Conservation (phyloP, 106 monocot species). For the Dioscorea dumetorum region DNA sequence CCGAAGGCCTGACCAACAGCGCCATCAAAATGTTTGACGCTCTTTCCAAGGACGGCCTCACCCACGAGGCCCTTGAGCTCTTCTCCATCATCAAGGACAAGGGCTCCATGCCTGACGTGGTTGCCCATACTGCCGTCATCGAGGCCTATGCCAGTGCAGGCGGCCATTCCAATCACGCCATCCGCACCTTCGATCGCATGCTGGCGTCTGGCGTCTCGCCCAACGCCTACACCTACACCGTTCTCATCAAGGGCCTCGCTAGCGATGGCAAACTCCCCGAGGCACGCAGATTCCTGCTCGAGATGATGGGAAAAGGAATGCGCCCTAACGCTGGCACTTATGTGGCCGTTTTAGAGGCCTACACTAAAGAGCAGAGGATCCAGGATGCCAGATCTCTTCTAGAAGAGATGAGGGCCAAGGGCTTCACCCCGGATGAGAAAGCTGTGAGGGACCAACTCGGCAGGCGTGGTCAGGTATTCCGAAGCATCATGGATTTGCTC, state of each 20-base stretch:
- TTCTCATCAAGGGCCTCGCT: constrained; percentile 71
- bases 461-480: constrained; percentile 65
- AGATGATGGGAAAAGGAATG: constrained; percentile 85
- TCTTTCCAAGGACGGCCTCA: constrained; percentile 84
- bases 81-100: constrained; percentile 89
- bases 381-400: constrained; percentile 57
- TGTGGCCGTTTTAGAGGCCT: constrained; percentile 66
- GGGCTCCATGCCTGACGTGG: constrained; percentile 89
- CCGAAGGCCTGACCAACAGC: constrained; percentile 69
- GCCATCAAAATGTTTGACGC: constrained; percentile 99
- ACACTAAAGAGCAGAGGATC: constrained; percentile 31
- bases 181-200: constrained; percentile 76
- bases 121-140: constrained; percentile 94
- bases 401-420: constrained; percentile 65
- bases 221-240: constrained; percentile 76
- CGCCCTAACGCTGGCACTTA: constrained; percentile 54
- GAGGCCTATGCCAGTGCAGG: constrained; percentile 91
- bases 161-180: constrained; percentile 62
- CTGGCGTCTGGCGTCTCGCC: constrained; percentile 79
- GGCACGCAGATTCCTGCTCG: constrained; percentile 51
- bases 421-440: constrained; percentile 64
- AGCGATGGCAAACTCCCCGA: constrained; percentile 53
- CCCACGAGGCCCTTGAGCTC: constrained; percentile 88
- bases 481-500: constrained; percentile 62
- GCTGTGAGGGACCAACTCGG: constrained; percentile 51